These are phyloP conservation scores for Fusarium mangiferae DNA, from an alignment of 2,329 filamentous ascomycete genomes.

Conservation along the genomic window DNA sequence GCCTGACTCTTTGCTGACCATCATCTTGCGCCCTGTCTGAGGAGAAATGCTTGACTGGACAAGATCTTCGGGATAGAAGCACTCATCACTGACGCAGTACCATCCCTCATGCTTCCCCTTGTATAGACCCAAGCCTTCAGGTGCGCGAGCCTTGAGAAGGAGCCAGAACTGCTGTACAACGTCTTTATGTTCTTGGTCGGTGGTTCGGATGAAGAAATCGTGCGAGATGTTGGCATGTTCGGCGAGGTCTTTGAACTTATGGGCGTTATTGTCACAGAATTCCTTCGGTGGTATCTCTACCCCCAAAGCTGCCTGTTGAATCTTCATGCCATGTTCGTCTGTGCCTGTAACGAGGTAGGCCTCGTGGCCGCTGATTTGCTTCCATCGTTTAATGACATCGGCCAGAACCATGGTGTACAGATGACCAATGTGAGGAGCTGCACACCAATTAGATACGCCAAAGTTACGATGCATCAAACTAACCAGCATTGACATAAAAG, in stretches of 20 bases:
- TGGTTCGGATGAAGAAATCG: constrained; percentile 93
- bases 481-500: constrained; percentile 98
- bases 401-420: constrained; percentile 92
- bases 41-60: constrained; percentile 81
- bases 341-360: constrained; percentile 89
- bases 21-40: constrained; percentile 82
- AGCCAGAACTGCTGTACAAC: constrained; percentile 93
- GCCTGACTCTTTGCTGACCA: constrained; percentile 86
- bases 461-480: not conserved
- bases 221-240: constrained; percentile 74
- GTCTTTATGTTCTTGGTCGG: constrained; percentile 81
- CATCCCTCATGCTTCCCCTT: constrained; percentile 89
- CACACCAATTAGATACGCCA: not conserved
- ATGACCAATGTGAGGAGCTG: constrained; percentile 93
- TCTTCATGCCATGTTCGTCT: constrained; percentile 98
- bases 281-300: constrained; percentile 65
- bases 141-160: constrained; percentile 66
- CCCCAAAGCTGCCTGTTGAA: constrained; percentile 79
- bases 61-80: constrained; percentile 85
- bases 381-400: constrained; percentile 93
- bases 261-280: constrained; percentile 89
- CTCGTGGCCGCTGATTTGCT: constrained; percentile 75
- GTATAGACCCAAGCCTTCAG: constrained; percentile 80
- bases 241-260: constrained; percentile 82
- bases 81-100: constrained; percentile 97